These are phyloP conservation scores for Phylloporus rhodoxanthus DNA, from an alignment of 768 basidiomycete species.

Conservation along the genomic window DNA sequence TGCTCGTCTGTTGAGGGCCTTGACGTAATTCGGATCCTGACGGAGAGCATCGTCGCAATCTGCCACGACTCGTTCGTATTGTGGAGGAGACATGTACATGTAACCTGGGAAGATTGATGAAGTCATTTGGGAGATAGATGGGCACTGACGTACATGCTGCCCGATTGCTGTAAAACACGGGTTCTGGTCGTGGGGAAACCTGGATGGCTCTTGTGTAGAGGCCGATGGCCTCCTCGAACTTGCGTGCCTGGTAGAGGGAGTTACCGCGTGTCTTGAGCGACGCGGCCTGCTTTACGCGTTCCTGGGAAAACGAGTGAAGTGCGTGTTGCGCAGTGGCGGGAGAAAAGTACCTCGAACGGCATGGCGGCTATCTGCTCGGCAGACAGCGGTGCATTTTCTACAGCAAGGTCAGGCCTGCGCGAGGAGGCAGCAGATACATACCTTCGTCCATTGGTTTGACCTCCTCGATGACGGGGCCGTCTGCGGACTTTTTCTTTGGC, in stretches of 20 bases:
- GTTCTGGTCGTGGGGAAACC: constrained; percentile 71
- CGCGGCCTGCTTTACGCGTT: constrained; percentile 57
- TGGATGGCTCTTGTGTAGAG: constrained; percentile 73
- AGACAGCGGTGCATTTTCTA: constrained; percentile 42
- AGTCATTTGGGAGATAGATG: background rate
- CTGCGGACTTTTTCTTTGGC: constrained; percentile 49
- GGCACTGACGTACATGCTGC: constrained; percentile 70
- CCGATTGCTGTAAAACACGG: constrained; percentile 95
- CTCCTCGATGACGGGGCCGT: constrained; percentile 82
- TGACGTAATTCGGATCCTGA: constrained; percentile 81
- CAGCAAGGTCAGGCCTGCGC: constrained; percentile 5
- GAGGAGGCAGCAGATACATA: constrained; percentile 10
- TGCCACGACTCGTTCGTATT: constrained; percentile 72
- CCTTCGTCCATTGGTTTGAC: constrained; percentile 40
- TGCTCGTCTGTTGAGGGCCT: constrained; percentile 85
- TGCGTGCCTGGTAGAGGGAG: constrained; percentile 56
- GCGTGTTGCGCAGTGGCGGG: background rate
- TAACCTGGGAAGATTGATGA: constrained; percentile 50
- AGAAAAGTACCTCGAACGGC: constrained; percentile 47
- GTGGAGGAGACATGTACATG: constrained; percentile 83
- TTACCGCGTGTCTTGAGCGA: constrained; percentile 70
- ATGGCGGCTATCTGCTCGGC: constrained; percentile 52
- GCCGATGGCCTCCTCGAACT: constrained; percentile 53
- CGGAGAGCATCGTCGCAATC: constrained; percentile 89
- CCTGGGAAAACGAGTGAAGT: constrained; percentile 37